Evolutionary conservation across 2,329 filamentous ascomycete species (phyloP).

Genomic region (Alternaria burnsii): DNA sequence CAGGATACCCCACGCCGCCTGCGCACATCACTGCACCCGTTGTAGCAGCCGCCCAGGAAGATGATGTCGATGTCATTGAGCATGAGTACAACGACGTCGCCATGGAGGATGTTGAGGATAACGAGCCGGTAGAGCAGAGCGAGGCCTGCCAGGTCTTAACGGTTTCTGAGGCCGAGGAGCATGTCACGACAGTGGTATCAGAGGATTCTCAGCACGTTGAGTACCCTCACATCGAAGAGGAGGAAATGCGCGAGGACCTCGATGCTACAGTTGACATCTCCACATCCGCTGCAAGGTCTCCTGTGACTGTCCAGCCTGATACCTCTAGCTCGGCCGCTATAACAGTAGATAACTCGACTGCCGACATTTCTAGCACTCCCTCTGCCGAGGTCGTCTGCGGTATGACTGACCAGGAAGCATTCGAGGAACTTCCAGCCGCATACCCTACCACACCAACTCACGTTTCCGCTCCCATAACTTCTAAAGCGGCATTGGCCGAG

Average conservation of each 20-base stretch:
- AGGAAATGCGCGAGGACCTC: neutral
- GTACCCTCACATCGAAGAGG: neutral
- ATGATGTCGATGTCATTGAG: neutral
- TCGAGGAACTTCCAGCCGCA: constrained; percentile 18
- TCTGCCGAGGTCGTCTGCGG: constrained; percentile 18
- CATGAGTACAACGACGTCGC: constrained; percentile 7
- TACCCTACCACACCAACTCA: constrained; percentile 24
- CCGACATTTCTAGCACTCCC: constrained; percentile 12
- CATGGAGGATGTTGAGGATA: constrained; percentile 10
- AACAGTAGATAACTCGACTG: constrained; percentile 4
- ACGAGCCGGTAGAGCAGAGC: neutral
- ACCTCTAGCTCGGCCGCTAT: constrained; percentile 9
- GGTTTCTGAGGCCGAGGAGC: neutral
- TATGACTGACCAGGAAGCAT: constrained; percentile 27
- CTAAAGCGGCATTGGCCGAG: constrained; percentile 22
- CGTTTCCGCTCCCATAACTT: constrained; percentile 16
- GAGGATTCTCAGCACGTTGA: neutral
- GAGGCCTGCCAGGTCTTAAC: neutral
- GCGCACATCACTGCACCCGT: constrained; percentile 28
- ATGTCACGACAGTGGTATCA: neutral
- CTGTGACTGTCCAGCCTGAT: neutral
- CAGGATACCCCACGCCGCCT: constrained; percentile 37
- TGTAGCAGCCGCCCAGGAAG: neutral
- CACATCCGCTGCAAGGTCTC: constrained; percentile 5
- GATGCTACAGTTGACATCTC: neutral